Base-by-base conservation (phyloP, 208 protist species). In the Perkinsela sp. region DNA sequence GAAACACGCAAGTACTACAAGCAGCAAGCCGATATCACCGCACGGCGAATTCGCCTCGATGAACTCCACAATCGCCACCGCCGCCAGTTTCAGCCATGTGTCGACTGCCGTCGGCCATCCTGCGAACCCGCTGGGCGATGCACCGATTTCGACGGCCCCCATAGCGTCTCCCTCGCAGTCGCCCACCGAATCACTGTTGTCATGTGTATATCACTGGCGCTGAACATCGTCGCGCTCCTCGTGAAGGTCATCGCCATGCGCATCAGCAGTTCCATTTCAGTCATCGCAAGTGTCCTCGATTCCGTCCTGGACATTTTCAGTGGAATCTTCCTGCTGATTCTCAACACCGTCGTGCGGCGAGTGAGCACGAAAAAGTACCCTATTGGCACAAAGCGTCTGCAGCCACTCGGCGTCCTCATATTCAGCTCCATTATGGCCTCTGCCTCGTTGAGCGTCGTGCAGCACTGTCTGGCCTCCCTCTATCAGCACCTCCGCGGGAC, bases 211-310 rank as follows among this genome's bases (percentile, higher is more conserved):
- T 71, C 69, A 15, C 68, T 71, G 13, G 29, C 28, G 2, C n/a
- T 28, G 6, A 71, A 71, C 68, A 30, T 71, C 68, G 2, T 71
- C 13, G 22, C 70, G n/a, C 57, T 71, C 29, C 28, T n/a, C 13
- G 69, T 67, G 40, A 71, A 71, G 68, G 13, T 31, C 28, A 22
- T 71, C 66, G 28, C 69, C 13, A 67, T 71, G n/a, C 15, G 28
- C 29, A 2, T 70, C 29, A 68, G 65, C n/a, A 13, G 69, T 22
- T 71, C 69, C 13, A 13, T 71, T 69, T 28, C 69, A 28, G 66
- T 71, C 68, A 67, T 71, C 66, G 69, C 69, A 22, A 70, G 65
- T 28, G 65, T 71, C 6, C 66, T 71, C 16, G 69, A 71, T n/a
- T 71, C 67, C 31, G 69, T 68, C 22, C 66, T 71, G 16, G 69